Evolutionary conservation across 2,329 filamentous ascomycete species (phyloP), one percentile per base, ranked within the genome.

Genomic region (Colletotrichum falcatum): DNA sequence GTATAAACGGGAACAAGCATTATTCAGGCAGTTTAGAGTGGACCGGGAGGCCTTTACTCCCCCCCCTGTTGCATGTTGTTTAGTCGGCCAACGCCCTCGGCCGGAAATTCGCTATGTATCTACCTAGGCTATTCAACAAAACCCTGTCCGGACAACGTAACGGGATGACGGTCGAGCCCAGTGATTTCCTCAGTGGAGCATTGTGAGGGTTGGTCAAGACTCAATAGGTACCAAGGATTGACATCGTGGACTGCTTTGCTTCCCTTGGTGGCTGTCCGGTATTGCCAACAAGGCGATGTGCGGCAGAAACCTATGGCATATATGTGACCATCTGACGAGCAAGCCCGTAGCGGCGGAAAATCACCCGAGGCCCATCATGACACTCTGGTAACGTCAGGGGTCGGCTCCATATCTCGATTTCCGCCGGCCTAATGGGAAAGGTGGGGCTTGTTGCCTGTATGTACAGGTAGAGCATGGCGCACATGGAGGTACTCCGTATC

Each of bases 1-100:
- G 58, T 71, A 68, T 71, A 71, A 68, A 60, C 49, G 58, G 64
- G 44, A 53, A 39, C 23, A 66, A 66, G 65, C 59, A 71, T 71
- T 67, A 68, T 61, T 46, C 64, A 60, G 68, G 68, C 68, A 68
- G 64, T 68, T 61, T 68, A 67, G 53, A 67, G 64, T 71, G 64
- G 64, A 68, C 39, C 68, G 44, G 68, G 58, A 46, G 59, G 62
- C 46, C 33, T 60, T 39, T 46, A 28, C 30, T 20, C 14, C 49
- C 42, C 49, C 35, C 33, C 20, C 23, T 23, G 35, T 42, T 64
- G 49, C 51, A 56, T 56, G 14, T 64, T 42, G 12, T 64, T 54
- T 20, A 28, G 30, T 33, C 37, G 59, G 46, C 37, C 59, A 39
- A 56, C 42, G 6, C 35, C 62, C 51, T 71, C 58, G 53, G 64